Base-by-base conservation (phyloP, 805 yeast genomes). In the Pichia phayaonensis region DNA sequence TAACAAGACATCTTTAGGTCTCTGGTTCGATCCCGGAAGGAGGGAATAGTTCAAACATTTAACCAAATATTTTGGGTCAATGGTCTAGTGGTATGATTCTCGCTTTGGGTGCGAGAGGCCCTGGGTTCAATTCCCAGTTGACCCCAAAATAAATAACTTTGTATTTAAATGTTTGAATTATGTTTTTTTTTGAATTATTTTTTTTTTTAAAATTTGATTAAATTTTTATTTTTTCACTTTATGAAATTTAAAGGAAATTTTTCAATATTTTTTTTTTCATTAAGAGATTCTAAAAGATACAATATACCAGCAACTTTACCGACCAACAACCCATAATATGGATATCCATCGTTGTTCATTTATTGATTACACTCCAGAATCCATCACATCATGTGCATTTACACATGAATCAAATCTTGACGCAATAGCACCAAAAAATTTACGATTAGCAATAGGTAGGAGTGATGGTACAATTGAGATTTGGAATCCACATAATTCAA, bases 381-480 rank as follows among this genome's bases (percentile, higher is more conserved):
- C 88, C 22, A 84, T 92, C 49, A 88, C 97, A 0, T 77, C 95
- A 0, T 68, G 86, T 47, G 84, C 87, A 3, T 92, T 90, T 64
- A 85, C 92, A 34, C 86, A 81, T 62, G 63, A 67, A 6, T 77
- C 87, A 0, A 68, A 72, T 4, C 31, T 47, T 15, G 64, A 69
- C 21, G 72, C 72, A 44, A 58, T 71, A 27, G 72, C 81, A 1
- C 82, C 80, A 26, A 67, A 65, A 23, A 83, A 79, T 52, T 71
- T 89, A 49, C 74, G 97, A 53, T 69, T 94, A 39, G 97, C 98
- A 0, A 86, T 92, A 7, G 98, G 97, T 29, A 77, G 97, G 65
- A 79, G 88, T 44, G 90, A 94, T 63, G 99, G 99, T 40, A 90
- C 90, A 61, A 86, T 94, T 52, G 99, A 94, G 67, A 81, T 94